Conservation (phyloP, 2,329 filamentous ascomycete genomes). For the Xylaria sp. region DNA sequence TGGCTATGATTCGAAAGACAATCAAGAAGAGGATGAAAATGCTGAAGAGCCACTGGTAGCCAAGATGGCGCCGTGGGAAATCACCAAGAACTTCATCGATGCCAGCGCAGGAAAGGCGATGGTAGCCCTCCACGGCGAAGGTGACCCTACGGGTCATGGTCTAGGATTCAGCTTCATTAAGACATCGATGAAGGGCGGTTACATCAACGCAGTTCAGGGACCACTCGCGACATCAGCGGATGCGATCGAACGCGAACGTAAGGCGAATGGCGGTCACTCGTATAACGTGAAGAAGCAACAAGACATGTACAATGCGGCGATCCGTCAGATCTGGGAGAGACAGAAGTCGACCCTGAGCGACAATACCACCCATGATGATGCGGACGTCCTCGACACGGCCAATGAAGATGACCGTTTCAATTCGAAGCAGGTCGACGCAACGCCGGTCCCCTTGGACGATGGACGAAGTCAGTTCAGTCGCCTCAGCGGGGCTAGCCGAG, state of each 20-base stretch:
- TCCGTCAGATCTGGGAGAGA: conserved; percentile 88
- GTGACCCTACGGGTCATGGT: conserved; percentile 90
- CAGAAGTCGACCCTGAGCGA: conserved; percentile 81
- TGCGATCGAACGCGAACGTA: conserved; percentile 83
- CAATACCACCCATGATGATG: conserved; percentile 66
- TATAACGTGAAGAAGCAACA: conserved; percentile 98
- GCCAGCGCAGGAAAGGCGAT: conserved; percentile 95
- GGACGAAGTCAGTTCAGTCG: conserved; percentile 78
- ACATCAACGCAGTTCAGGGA: conserved; percentile 75
- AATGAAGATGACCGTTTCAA: conserved; percentile 73
- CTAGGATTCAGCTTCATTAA: conserved; percentile 97
- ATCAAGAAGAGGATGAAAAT: conserved; percentile 69
- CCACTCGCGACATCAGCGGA: conserved; percentile 72
- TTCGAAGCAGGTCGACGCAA: conserved; percentile 69
- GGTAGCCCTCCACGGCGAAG: conserved; percentile 91
- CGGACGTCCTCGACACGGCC: conserved; percentile 59
- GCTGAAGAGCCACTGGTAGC: conserved; percentile 76
- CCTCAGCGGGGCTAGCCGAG: conserved; percentile 69
- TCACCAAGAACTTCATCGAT: conserved; percentile 93
- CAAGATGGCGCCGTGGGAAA: conserved; percentile 93
- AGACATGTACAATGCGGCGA: conserved; percentile 86
- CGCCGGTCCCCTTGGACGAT: conserved; percentile 72
- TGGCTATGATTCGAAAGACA: conserved; percentile 74
- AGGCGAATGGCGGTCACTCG: conserved; percentile 88
- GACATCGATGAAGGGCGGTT: conserved; percentile 98